Evolutionary conservation across 768 basidiomycete genomes (phyloP), one percentile per base, ranked within the genome.

Genomic region (Podaxis sp.): DNA sequence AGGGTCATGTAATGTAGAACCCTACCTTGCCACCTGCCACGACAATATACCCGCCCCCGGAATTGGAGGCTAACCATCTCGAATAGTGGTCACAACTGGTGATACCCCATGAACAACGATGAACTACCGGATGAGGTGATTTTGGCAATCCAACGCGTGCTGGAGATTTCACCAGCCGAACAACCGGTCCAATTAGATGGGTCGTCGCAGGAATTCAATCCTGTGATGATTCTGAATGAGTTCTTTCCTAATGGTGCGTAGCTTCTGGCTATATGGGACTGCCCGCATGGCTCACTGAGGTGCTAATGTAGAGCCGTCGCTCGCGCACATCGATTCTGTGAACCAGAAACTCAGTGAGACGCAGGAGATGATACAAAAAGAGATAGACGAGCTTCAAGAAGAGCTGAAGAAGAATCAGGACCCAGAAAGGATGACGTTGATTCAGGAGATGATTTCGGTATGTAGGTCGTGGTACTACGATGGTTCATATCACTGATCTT

Each of bases 381-480:
- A 96, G 76, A 89, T 97, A 49, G 80, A 87, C 57, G 65, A 74
- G 9, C 79, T 98, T 59, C 84, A 88, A 64, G 78, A 75, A 26
- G 87, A 93, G 71, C 76, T 98, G 59, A 81, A 81, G 67, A 77
- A 75, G 12, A 90, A 92, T 67, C 95, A 96, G 73, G 91, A 95
- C 75, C 92, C 91, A n/a, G 85, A 86, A 59, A 82, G 87, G 67
- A 95, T 99, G 91, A 87, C 90, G 59, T 77, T 88, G 57, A 95
- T 97, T 36, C 97, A 99, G 73, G 93, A 93, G 74, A 94, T 97
- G 85, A 98, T 99, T 59, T 95, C 91, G 22, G 96, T 98, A 66
- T 63, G 86, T 74, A 72, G 1, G 11, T 24, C 1, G n/a, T 11
- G 19, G 26, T 22, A 30, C n/a, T 38, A 49, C 26, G 39, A 46